Conservation (phyloP, 2,329 filamentous ascomycete genomes). For the Didymella pomorum region DNA sequence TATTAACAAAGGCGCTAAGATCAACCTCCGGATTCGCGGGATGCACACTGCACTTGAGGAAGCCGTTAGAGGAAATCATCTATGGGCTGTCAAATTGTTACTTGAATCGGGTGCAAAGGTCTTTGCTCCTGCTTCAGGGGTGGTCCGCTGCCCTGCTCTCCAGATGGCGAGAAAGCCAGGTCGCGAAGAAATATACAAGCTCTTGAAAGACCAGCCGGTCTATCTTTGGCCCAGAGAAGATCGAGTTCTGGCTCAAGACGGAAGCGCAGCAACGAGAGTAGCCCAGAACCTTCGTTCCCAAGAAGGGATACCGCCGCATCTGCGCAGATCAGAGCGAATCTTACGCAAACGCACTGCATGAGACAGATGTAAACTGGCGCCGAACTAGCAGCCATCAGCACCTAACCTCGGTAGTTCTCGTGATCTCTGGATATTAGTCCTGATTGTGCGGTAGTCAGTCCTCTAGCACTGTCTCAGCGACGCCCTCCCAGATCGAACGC, state of each 20-base stretch:
- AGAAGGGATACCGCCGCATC: not conserved
- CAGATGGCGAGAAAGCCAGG: not conserved
- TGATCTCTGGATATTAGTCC: not conserved
- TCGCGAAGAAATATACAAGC: not conserved
- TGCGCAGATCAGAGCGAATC: not conserved
- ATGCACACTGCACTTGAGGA: not conserved
- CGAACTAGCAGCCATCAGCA: not conserved
- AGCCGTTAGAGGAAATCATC: not conserved
- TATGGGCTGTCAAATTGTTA: not conserved
- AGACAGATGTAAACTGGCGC: not conserved
- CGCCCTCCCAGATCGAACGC: not conserved
- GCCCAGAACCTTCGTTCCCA: not conserved
- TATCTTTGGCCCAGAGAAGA: not conserved
- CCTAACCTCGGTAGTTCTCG: not conserved
- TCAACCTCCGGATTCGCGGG: not conserved
- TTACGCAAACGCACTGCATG: not conserved
- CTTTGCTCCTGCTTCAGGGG: not conserved
- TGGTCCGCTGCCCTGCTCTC: not conserved
- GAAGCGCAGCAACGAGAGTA: not conserved
- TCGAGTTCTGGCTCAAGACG: not conserved
- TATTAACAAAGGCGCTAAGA: not conserved
- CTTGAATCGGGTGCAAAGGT: constrained; percentile 1
- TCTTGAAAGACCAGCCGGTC: not conserved
- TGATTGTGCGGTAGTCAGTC: not conserved
- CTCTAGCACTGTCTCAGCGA: not conserved